Base-by-base conservation (phyloP, 768 basidiomycete species). In the Psilocybe cubensis region DNA sequence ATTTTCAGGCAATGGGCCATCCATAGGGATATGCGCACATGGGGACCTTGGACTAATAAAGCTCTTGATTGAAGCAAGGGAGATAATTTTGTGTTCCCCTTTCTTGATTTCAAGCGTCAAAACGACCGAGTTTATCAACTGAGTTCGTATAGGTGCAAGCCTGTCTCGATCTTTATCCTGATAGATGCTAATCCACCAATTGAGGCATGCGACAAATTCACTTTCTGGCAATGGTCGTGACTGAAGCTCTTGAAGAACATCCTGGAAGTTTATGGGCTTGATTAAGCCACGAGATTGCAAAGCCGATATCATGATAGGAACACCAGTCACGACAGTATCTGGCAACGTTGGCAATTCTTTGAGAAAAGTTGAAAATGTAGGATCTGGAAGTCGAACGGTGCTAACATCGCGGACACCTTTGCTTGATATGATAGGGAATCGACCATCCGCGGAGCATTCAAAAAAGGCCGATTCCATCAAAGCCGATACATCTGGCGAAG, bases 381-480 rank as follows among this genome's bases (percentile, higher is more conserved):
- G 70, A 58, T 94, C 88, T 0, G 89, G 93, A 52, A 89, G 76
- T 27, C 93, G 86, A 40, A 96, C 85, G 25, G 86, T 82, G 11
- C 74, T 73, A 3, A 86, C 85, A 43, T 82, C 79, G 14, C 82
- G 79, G 1, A 96, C 80, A 9, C 96, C 96, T 25, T 78, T 76
- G 0, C 84, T 87, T 0, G 94, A 92, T 21, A 96, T 80, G 33
- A 98, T 76, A 0, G 87, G 84, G 66, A 96, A 83, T 0, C 77
- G 72, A 2, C 73, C 69, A 12, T 72, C 74, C 1, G 70, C 62
- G 9, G 79, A 77, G 59, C 88, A 91, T 0, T 76, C 71, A 69
- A 95, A 97, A 74, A 98, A 98, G 1, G 89, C 86, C 1, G 78
- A 73, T 68, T 94, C 89, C 56, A 96, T 81, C 14, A 84, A 71